Evolutionary conservation across 2,329 filamentous ascomycete species (phyloP).

Genomic region (Cytospora piceicola): DNA sequence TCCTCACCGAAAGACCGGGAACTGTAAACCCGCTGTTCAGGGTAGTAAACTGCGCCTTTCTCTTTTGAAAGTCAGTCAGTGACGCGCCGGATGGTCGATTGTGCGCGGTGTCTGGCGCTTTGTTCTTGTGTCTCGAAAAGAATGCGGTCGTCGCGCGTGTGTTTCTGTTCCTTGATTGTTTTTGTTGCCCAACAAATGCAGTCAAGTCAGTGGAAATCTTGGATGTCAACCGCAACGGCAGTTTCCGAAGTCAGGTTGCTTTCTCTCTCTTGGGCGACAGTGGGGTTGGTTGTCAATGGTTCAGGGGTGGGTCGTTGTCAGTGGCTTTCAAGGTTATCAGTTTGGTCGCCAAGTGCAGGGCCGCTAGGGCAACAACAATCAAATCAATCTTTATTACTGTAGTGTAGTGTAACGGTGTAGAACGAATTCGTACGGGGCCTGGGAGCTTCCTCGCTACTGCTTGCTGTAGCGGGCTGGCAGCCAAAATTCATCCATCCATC

Average conservation of each 20-base stretch:
- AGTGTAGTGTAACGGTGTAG: background rate
- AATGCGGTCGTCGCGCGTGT: slow-evolving; percentile 6
- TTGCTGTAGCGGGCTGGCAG: background rate
- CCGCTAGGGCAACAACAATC: slow-evolving; percentile 17
- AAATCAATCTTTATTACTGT: background rate
- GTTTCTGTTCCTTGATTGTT: slow-evolving; percentile 13
- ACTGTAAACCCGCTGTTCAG: slow-evolving; percentile 5
- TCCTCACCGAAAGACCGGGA: slow-evolving; percentile 27
- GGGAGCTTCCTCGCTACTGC: background rate
- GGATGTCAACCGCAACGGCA: slow-evolving; percentile 20
- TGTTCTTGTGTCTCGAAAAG: slow-evolving; percentile 20
- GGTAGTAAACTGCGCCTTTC: background rate
- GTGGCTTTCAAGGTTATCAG: slow-evolving; percentile 1
- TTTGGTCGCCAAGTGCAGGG: background rate
- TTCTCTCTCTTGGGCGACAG: slow-evolving; percentile 5
- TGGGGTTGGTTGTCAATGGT: background rate
- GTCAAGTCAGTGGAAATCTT: slow-evolving; percentile 19
- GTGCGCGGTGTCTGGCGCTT: slow-evolving; percentile 1
- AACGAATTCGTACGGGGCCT: too few relatives aligned
- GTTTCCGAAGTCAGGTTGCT: slow-evolving; percentile 8
- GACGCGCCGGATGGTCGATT: background rate
- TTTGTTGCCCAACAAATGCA: slow-evolving; percentile 11
- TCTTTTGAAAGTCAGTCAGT: slow-evolving; percentile 15
- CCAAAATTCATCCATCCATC: background rate
- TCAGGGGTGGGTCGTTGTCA: background rate